Evolutionary conservation across 1,139 yeast genomes (phyloP), one percentile per base, ranked within the genome.

Genomic region (Meyerozyma smithsonii): DNA sequence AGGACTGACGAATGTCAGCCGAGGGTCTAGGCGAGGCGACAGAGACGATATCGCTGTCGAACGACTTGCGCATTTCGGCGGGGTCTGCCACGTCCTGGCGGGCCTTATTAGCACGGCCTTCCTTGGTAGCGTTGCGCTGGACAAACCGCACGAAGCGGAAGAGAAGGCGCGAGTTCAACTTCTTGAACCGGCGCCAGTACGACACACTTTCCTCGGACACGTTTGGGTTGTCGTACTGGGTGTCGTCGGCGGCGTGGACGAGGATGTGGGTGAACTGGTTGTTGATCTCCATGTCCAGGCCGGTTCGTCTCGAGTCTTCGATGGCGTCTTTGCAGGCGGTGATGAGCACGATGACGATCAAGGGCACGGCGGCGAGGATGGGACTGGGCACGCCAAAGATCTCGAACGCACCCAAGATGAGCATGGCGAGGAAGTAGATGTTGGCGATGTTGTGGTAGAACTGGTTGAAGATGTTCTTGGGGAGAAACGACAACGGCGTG

Each of bases 261-360:
- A 92, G 65, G 39, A 87, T 70, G 58, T 87, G 95, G 2, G 95
- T 86, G 15, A 84, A 79, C 8, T 90, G 84, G 58, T 92, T 90
- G 58, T 92, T 92, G 49, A 92, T 79, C 53, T 90, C 95, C 49
- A 80, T 64, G 62, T 92, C 98, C 48, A 84, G 72, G 3, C 76
- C 64, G 0, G 88, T 82, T 58, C 98, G 78, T 52, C 94, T 77
- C 42, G 88, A 90, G 63, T 92, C 98, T 62, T 92, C 98, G 47
- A 92, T 72, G 1, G 95, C 97, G 64, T 92, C 98, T 59, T 90
- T 90, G 46, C 86, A 66, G 12, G 95, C 97, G 1, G 97, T 92
- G 42, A 92, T 75, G 42, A 75, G 67, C 32, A 92, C 95, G 68
- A 92, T 90, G 39, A 88, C 96, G 61, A 90, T 85, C 60, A 92